Percentiles rank a stretch among this genome's conserved stretches.
phyloP scores from a whole-genome alignment of 2,329 filamentous ascomycete species.

The Trichoderma koningiopsis region DNA sequence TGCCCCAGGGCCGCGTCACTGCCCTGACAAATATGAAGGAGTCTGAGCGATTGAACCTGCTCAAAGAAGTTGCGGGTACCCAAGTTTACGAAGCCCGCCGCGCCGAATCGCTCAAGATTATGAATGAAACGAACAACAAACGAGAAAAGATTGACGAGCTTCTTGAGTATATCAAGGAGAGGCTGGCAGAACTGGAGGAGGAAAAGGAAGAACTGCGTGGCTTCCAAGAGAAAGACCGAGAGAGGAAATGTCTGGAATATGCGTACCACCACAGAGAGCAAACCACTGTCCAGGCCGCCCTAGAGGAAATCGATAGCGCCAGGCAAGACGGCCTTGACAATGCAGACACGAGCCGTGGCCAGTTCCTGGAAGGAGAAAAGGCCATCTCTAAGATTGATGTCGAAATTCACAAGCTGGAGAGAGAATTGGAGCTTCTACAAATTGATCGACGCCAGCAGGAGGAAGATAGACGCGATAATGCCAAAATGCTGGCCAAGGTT shows the following conservation, averaged over 20 bases:
- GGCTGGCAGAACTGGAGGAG: slow-evolving; percentile 86
- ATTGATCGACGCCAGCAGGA: slow-evolving; percentile 87
- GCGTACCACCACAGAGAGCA: slow-evolving; percentile 92
- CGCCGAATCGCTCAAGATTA: slow-evolving; percentile 91
- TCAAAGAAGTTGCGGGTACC: slow-evolving; percentile 98
- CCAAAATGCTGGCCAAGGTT: slow-evolving; percentile 77
- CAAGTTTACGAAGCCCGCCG: slow-evolving; percentile 94
- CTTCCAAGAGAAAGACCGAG: slow-evolving; percentile 92
- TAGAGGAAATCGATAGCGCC: slow-evolving; percentile 81
- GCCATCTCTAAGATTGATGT: slow-evolving; percentile 75
- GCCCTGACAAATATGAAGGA: slow-evolving; percentile 99
- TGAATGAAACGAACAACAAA: slow-evolving; percentile 95
- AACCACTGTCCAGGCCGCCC: slow-evolving; percentile 70
- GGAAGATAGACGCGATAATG: slow-evolving; percentile 81
- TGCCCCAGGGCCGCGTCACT: slow-evolving; percentile 94
- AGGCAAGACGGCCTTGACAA: slow-evolving; percentile 82
- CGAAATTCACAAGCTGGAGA: slow-evolving; percentile 76
- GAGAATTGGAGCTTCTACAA: slow-evolving; percentile 80
- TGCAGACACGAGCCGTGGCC: slow-evolving; percentile 76
- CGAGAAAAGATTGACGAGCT: slow-evolving; percentile 91
- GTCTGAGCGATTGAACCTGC: slow-evolving; percentile 78
- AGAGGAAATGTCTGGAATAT: slow-evolving; percentile 90
- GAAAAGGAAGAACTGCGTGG: slow-evolving; percentile 94
- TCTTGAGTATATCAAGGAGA: slow-evolving; percentile 87
- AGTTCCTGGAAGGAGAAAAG: slow-evolving; percentile 77